Base-by-base conservation (phyloP, 192 early-diverging fungal species). In the Linnemannia schmuckeri region DNA sequence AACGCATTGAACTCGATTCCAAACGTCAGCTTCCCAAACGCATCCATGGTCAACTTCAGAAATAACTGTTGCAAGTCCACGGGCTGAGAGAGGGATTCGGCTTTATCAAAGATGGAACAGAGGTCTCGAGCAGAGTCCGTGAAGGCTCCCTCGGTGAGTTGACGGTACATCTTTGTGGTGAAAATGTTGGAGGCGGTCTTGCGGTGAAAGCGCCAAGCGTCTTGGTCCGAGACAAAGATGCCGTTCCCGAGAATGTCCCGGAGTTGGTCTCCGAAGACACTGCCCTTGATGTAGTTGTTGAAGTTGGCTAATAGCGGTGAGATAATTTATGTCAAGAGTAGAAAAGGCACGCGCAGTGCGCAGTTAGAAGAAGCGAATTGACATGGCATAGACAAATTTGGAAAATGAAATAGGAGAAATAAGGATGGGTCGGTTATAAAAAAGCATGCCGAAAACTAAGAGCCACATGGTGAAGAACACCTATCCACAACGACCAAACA, bases 171-270 rank as follows among this genome's bases (percentile, higher is more conserved):
- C 42, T 78, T 77, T 57, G 76, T 81, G 40, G 79, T 81, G 61
- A 87, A 87, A 46, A 87, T 78, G 66, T 81, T 87, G 41, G 85
- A n/a, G n/a, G 88, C 81, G 22, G 88, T 84, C 76, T 94, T 93
- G 70, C 92, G 79, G 37, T 92, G 91, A 22, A 77, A 74, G 3
- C 80, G 55, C 93, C 93, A 94, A 0, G n/a, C 42, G 5, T 92
- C 91, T 40, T 88, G 88, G 72, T 94, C 93, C 5, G 88, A 69
- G 76, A 89, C 90, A 83, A 94, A 93, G 82, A 93, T 93, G 27
- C 93, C 93, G 42, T 83, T 69, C 20, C 93, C 93, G 5, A 93
- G 83, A 27, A 93, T 46, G 74, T 90, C 90, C 20, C 71, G 74
- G 24, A 88, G 78, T 46, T 80, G 77, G 15, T 80, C 77, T 4